These are phyloP conservation scores for Verticillium tricorpus DNA, from an alignment of 2,329 filamentous ascomycete genomes.

Conservation along the genomic window DNA sequence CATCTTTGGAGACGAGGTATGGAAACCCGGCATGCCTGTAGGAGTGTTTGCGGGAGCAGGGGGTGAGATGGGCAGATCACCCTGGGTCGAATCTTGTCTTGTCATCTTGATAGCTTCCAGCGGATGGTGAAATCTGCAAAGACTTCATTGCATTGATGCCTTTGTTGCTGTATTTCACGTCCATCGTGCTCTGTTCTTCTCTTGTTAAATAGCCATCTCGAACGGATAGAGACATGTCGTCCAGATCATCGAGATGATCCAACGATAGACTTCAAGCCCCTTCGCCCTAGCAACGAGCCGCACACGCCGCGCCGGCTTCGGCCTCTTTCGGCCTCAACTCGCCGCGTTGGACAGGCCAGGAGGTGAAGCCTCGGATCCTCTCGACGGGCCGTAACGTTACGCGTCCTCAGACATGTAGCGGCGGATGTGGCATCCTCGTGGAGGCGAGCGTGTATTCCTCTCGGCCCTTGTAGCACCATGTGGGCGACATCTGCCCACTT, in stretches of 20 bases:
- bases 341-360: background rate
- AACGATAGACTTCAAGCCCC: background rate
- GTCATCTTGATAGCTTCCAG: background rate
- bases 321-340: background rate
- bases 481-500: background rate
- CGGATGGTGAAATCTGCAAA: background rate
- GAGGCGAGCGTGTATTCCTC: background rate
- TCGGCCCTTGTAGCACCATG: background rate
- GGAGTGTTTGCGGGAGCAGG: background rate
- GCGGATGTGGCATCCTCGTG: background rate
- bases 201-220: background rate
- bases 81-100: background rate
- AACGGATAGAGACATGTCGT: background rate
- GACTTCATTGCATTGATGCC: background rate
- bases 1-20: background rate
- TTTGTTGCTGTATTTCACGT: too few species aligned
- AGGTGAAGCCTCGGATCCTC: background rate
- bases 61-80: background rate
- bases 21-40: background rate
- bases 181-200: too few species aligned
- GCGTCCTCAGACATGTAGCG: background rate
- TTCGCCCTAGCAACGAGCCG: background rate
- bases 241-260: background rate
- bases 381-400: background rate
- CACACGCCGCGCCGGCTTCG: background rate